These are phyloP conservation scores for Lasiodiplodia citricola DNA, from an alignment of 2,329 filamentous ascomycete species.

Conservation along the genomic window DNA sequence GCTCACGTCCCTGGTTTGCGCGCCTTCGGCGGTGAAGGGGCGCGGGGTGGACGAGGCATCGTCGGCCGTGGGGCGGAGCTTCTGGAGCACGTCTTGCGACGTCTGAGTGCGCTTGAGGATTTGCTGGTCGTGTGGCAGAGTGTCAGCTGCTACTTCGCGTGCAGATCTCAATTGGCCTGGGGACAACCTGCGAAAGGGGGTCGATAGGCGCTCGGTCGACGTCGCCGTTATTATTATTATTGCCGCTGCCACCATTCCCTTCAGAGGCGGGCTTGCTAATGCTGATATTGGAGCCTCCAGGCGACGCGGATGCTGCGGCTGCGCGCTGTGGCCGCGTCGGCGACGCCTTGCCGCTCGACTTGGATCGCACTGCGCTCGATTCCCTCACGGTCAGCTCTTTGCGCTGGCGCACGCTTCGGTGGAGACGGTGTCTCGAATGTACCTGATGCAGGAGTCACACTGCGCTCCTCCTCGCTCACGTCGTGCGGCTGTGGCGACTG, in stretches of 20 bases:
- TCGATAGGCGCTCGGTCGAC: slow-evolving; percentile 59
- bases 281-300: neutral
- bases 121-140: slow-evolving; percentile 45
- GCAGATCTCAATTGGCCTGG: slow-evolving; percentile 18
- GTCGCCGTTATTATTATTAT: neutral
- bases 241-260: neutral
- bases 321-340: slow-evolving; percentile 1
- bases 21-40: slow-evolving; percentile 56
- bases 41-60: slow-evolving; percentile 37
- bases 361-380: slow-evolving; percentile 13
- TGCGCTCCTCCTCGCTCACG: slow-evolving; percentile 16
- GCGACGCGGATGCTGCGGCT: slow-evolving; percentile 4
- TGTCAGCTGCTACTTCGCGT: neutral
- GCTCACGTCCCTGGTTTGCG: slow-evolving; percentile 35
- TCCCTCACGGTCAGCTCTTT: neutral
- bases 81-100: slow-evolving; percentile 62
- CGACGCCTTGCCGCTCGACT: slow-evolving; percentile 23
- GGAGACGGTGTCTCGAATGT: neutral
- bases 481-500: slow-evolving; percentile 12
- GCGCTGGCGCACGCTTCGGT: neutral
- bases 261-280: slow-evolving; percentile 33
- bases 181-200: slow-evolving; percentile 68
- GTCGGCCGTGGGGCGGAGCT: slow-evolving; percentile 58
- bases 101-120: slow-evolving; percentile 71
- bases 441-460: slow-evolving; percentile 20